phyloP scores from a whole-genome alignment of 2,329 filamentous ascomycete species.

The Aspergillus fumigatus region DNA sequence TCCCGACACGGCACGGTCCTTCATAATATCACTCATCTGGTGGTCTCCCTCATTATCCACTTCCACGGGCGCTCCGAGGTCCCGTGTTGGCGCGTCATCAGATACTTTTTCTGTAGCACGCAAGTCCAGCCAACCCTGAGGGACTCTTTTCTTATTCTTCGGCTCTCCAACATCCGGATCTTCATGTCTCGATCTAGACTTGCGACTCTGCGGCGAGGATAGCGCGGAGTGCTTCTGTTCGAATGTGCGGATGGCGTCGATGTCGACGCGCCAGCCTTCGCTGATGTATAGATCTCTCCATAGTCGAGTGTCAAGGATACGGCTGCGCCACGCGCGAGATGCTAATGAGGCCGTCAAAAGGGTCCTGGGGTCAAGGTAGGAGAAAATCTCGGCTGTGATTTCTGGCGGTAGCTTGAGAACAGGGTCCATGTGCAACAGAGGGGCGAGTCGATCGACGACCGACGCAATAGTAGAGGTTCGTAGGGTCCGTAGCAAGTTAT shows the following conservation, averaged over 20 bases:
- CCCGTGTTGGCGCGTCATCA: conserved; percentile 1
- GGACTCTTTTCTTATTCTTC: conserved; percentile 50
- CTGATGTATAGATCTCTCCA: conserved; percentile 80
- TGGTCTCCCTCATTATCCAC: conserved; percentile 38
- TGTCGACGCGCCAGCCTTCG: conserved; percentile 79
- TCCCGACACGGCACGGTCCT: conserved; percentile 15
- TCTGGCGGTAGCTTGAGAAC: conserved; percentile 80
- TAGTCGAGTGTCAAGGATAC: conserved; percentile 76
- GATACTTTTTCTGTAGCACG: conserved; percentile 24
- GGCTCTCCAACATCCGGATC: conserved; percentile 48
- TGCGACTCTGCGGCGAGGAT: conserved; percentile 37
- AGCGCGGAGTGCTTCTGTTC: conserved; percentile 51
- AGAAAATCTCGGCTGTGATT: conserved; percentile 83
- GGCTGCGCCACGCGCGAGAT: conserved; percentile 74
- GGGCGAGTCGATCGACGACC: conserved; percentile 74
- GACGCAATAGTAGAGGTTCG: conserved; percentile 74
- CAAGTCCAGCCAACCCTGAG: conserved; percentile 42
- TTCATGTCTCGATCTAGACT: conserved; percentile 44
- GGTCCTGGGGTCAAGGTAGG: conserved; percentile 76
- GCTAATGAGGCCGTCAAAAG: conserved; percentile 73
- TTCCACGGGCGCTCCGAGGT: conserved; percentile 5
- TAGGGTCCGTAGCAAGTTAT: conserved; percentile 70
- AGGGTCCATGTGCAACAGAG: conserved; percentile 89
- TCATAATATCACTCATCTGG: conserved; percentile 40
- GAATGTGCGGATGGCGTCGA: conserved; percentile 60